phyloP scores from a whole-genome alignment of 2,329 filamentous ascomycete genomes.

The Basipetospora sp. region DNA sequence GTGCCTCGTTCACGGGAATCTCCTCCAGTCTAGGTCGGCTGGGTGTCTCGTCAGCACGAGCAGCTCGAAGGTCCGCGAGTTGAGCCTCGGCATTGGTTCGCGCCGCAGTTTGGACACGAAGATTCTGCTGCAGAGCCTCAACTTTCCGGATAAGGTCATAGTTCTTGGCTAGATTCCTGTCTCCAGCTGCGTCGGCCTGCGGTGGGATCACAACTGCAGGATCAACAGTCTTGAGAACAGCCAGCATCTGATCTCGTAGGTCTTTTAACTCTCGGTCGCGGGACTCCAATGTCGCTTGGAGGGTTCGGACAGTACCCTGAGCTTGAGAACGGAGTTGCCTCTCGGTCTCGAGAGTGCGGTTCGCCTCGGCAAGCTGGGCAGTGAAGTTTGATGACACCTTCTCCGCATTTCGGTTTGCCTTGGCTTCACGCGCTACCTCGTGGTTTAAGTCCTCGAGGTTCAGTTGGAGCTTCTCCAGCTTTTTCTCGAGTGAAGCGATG shows the following conservation, averaged over 20 bases:
- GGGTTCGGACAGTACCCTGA: constrained; percentile 67
- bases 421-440: constrained; percentile 77
- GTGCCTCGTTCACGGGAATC: constrained; percentile 69
- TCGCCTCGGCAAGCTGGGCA: constrained; percentile 74
- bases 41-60: constrained; percentile 52
- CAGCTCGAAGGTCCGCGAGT: constrained; percentile 59
- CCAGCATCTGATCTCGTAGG: constrained; percentile 63
- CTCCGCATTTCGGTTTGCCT: constrained; percentile 77
- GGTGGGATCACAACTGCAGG: constrained; percentile 52
- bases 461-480: constrained; percentile 80
- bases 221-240: constrained; percentile 76
- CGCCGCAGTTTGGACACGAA: constrained; percentile 69
- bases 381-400: constrained; percentile 69
- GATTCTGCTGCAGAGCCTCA: constrained; percentile 74
- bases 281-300: constrained; percentile 65
- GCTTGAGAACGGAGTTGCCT: constrained; percentile 72
- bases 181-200: constrained; percentile 38
- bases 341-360: constrained; percentile 81
- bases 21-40: constrained; percentile 69
- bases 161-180: constrained; percentile 55
- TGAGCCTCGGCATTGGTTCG: constrained; percentile 72
- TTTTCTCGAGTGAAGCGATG: constrained; percentile 76
- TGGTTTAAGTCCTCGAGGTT: constrained; percentile 85
- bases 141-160: constrained; percentile 79
- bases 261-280: constrained; percentile 70